Evolutionary conservation across 306 rosid species (phyloP), one percentile per base, ranked within the genome.

Genomic region (Cucurbita pepo): DNA sequence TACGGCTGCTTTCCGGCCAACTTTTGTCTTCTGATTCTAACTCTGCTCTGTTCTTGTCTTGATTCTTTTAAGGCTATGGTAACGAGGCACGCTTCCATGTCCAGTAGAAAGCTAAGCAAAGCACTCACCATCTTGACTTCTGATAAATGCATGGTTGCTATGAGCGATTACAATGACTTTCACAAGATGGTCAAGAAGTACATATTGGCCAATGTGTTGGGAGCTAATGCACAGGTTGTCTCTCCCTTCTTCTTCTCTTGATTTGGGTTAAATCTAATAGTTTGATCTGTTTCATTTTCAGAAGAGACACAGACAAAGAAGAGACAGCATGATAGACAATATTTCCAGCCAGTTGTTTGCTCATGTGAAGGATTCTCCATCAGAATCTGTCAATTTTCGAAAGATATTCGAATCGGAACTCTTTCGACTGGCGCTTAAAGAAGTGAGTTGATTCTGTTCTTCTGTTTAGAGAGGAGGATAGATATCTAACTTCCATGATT

Each of bases 131-230:
- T 82, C 74, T 88, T 94, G 75, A 91, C 97, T 76, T 55, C 14
- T 25, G 77, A 94, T 72, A 94, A 91, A 77, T 83, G 96, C 54
- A 85, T 94, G 96, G 99, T 94, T 81, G 97, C 99, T n/a, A 81
- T 19, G 14, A 91, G 97, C 44, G 99, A 94, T 80, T 91, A 91
- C 88, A 78, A 89, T 13, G 90, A 89, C 1, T 94, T 94, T 81
- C 99, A 94, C 82, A 94, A 86, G 87, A 77, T 51, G 80, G 74
- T 78, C 30, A 94, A 94, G 72, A 83, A 70, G 72, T 82, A 85
- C 75, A 83, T 94, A 60, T 90, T 91, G 55, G 4, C 96, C 60
- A 88, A 79, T 74, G 71, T 94, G 65, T 82, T 91, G 52, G 97
- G 99, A 55, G 72, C 88, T 11, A 84, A 78, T 76, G 97, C 98